phyloP scores from a whole-genome alignment of 371 early-diverging fungal genomes.

The Mucor circinelloides region DNA sequence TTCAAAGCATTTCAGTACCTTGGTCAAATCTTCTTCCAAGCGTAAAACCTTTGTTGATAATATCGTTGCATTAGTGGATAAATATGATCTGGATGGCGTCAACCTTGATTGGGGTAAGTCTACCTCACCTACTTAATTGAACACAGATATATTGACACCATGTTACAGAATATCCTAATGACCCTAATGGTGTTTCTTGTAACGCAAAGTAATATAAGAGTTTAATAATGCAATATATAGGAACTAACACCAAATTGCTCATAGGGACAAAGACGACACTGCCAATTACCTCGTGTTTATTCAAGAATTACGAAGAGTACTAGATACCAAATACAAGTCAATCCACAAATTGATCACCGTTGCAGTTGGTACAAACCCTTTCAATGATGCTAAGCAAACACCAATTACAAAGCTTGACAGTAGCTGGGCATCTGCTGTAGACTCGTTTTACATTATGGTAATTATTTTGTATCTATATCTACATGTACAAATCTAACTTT shows the following conservation, averaged over 20 bases:
- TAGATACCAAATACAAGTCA: slow-evolving; percentile 50
- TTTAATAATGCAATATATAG: not conserved
- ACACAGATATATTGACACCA: not conserved
- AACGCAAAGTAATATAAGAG: slow-evolving; percentile 29
- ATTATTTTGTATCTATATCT: not conserved
- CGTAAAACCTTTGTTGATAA: slow-evolving; percentile 29
- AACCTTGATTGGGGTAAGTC: slow-evolving; percentile 60
- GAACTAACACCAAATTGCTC: not conserved
- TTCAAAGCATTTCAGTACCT: slow-evolving; percentile 36
- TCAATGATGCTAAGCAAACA: slow-evolving; percentile 45
- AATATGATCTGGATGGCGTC: slow-evolving; percentile 60
- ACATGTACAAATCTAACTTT: slow-evolving; percentile 19
- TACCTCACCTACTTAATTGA: not conserved
- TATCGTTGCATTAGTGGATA: slow-evolving; percentile 32
- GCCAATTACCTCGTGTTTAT: slow-evolving; percentile 52
- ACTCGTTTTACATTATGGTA: slow-evolving; percentile 66
- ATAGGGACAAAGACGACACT: slow-evolving; percentile 51
- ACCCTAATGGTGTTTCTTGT: slow-evolving; percentile 40
- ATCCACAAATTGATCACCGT: slow-evolving; percentile 65
- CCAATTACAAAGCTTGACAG: slow-evolving; percentile 46
- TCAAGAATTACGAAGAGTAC: slow-evolving; percentile 58
- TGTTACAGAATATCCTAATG: slow-evolving; percentile 44
- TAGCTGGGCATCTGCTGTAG: slow-evolving; percentile 59
- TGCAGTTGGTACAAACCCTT: slow-evolving; percentile 69
- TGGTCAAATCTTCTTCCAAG: slow-evolving; percentile 17